These are phyloP conservation scores for Aegilops speltoides DNA, from an alignment of 176 grass and related monocot genomes.

Conservation along the genomic window DNA sequence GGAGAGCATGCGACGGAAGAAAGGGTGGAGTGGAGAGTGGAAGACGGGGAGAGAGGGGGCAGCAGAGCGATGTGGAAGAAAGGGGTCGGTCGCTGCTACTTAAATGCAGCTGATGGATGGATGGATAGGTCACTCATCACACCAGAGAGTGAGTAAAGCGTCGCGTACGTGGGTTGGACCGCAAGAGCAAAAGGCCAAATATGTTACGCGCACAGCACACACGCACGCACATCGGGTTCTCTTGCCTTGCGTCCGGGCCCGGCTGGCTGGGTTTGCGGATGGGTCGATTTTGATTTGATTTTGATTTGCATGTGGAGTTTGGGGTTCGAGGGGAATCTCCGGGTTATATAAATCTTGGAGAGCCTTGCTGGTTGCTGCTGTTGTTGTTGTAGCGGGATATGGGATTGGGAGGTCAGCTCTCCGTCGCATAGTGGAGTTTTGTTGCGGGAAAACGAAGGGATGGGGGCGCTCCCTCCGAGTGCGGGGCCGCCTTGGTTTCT, in stretches of 20 bases:
- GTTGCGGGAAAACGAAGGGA: slow-evolving; percentile 49
- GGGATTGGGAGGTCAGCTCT: neutral
- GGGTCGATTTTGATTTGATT: neutral
- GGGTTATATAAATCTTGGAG: neutral
- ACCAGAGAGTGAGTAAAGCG: neutral
- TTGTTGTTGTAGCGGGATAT: neutral
- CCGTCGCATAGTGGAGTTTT: neutral
- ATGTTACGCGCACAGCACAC: neutral
- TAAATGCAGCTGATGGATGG: slow-evolving; percentile 40
- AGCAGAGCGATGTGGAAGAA: neutral
- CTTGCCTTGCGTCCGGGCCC: neutral
- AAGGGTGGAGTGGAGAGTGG: neutral
- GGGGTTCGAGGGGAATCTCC: slow-evolving; percentile 40
- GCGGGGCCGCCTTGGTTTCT: slow-evolving; percentile 1
- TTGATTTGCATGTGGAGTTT: slow-evolving; percentile 29
- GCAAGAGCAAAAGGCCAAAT: neutral
- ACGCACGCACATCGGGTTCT: neutral
- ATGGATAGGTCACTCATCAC: neutral
- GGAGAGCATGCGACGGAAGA: slow-evolving; percentile 35
- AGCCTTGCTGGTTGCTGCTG: neutral
- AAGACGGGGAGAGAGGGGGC: neutral
- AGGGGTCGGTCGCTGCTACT: slow-evolving; percentile 35
- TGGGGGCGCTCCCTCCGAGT: slow-evolving; percentile 13
- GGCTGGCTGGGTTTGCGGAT: neutral
- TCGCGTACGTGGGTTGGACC: neutral